Base-by-base conservation (phyloP, 2,329 filamentous ascomycete species). In the Penicillium sp. region DNA sequence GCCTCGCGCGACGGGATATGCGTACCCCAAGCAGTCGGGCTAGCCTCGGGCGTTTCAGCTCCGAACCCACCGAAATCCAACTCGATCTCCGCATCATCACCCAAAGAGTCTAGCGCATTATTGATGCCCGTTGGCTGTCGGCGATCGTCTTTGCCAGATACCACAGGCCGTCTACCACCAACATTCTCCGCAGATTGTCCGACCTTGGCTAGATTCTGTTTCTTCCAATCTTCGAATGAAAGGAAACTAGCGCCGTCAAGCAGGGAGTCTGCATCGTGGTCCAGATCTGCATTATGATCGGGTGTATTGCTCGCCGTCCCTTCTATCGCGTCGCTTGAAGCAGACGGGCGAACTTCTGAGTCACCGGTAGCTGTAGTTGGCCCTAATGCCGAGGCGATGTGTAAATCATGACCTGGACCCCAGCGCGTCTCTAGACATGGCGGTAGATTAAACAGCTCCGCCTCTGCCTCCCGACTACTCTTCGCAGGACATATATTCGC, bases 211-310 rank as follows among this genome's bases (percentile, higher is more conserved):
- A 97, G 77, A 76, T 96, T 96, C 79, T 92, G 89, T 67, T 88
- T 90, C 76, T 96, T 97, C 94, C 94, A 99, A 66, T 97, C 93
- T 70, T 97, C 94, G 65, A 99, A 99, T 0, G 94, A 97, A 65
- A 97, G 85, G 71, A 97, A 97, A 6, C 92, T 88, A 43, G 87
- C 83, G 62, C 90, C 89, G 66, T 90, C 87, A 10, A 88, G 78
- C 1, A 83, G 81, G 2, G 85, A 87, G 45, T 89, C 88, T 5
- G 80, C 79, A 53, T 89, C 87, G 14, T 78, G 69, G 50, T 85
- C 81, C 14, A 74, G 64, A 11, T 76, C 57, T 13, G 49, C 2
- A 5, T n/a, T 49, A 5, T 48, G 48, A 2, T 46, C 48, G 14
- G 45, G 29, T 10, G 32, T 46, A 7, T 42, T 42, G 31, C 16